Evolutionary conservation across 78 protist genomes (phyloP), one percentile per base, ranked within the genome.

Genomic region (Dictyostelium citrinum): DNA sequence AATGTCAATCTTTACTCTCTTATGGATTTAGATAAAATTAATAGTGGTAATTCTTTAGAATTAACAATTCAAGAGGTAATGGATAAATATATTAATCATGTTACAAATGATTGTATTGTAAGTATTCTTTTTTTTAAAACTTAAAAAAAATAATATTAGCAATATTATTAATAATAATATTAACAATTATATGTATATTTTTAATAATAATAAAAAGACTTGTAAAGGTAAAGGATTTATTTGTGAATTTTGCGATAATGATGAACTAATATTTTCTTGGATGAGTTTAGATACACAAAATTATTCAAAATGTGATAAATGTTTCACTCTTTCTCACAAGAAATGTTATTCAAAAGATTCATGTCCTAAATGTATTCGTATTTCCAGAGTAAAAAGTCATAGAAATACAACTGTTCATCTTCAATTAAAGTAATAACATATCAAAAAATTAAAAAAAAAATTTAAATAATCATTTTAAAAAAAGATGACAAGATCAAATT

Each of bases 181-280:
- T n/a, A n/a, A n/a, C n/a, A n/a, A n/a, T n/a, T n/a, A n/a, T n/a
- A n/a, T n/a, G n/a, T n/a, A n/a, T n/a, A n/a, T n/a, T n/a, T n/a
- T n/a, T n/a, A n/a, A n/a, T n/a, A n/a, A n/a, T n/a, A n/a, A n/a
- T n/a, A n/a, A 49, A 49, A 33, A 86, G 93, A 88, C 58, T 31
- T 88, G 93, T 46, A 88, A 75, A 78, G 84, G 93, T 68, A 88
- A 88, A 88, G 93, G 93, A 20, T 88, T 78, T 33, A 78, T 88
- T 46, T 88, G 93, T 29, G 93, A 88, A 67, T 88, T 67, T 68
- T 88, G 93, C 17, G 72, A 80, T 80, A 33, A 20, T 61, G 93
- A 88, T 22, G 51, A 85, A 61, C n/a, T 78, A 79, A 74, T 88
- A 33, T 88, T 88, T 76, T 88, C 93, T 6, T 88, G 93, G 93